phyloP scores from a whole-genome alignment of 1,139 yeast genomes.

The Kazachstania sp. region DNA sequence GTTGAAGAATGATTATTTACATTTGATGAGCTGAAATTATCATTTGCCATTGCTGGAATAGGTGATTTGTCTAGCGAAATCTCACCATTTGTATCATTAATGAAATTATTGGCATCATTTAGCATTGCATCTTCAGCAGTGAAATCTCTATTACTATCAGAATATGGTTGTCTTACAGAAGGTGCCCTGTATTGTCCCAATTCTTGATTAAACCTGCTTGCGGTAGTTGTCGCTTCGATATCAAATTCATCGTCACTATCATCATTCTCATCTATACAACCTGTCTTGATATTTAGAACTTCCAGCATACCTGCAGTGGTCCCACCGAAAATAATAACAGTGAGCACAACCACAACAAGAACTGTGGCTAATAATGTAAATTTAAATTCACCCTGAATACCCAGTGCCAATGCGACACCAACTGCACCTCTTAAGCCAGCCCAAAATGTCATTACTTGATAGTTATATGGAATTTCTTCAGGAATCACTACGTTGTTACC shows the following conservation, averaged over 20 bases:
- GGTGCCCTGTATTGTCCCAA: constrained; percentile 4
- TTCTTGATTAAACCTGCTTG: constrained; percentile 6
- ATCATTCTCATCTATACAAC: constrained; percentile 73
- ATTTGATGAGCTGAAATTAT: not conserved
- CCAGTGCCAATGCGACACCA: constrained; percentile 98
- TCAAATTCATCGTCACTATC: constrained; percentile 92
- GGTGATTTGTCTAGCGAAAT: constrained; percentile 1
- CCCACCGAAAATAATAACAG: constrained; percentile 95
- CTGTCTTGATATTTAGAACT: constrained; percentile 84
- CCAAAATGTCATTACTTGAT: constrained; percentile 99
- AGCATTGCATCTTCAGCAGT: constrained; percentile 8
- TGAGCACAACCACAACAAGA: constrained; percentile 87
- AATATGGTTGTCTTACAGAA: constrained; percentile 17
- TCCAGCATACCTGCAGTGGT: constrained; percentile 98
- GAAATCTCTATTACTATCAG: constrained; percentile 18
- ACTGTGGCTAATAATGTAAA: constrained; percentile 88
- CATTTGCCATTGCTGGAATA: not conserved
- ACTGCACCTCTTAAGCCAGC: constrained; percentile 99
- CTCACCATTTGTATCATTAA: constrained; percentile 2
- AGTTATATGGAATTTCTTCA: constrained; percentile 89
- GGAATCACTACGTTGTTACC: constrained; percentile 44
- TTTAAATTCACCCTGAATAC: constrained; percentile 89
- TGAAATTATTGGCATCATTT: constrained; percentile 2
- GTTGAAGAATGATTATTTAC: constrained; percentile 4
- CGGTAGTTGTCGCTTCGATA: constrained; percentile 61